Percentiles rank a stretch among this genome's conserved stretches.
Conservation (phyloP, 371 early-diverging fungal species). For the Batkoa obscura region DNA sequence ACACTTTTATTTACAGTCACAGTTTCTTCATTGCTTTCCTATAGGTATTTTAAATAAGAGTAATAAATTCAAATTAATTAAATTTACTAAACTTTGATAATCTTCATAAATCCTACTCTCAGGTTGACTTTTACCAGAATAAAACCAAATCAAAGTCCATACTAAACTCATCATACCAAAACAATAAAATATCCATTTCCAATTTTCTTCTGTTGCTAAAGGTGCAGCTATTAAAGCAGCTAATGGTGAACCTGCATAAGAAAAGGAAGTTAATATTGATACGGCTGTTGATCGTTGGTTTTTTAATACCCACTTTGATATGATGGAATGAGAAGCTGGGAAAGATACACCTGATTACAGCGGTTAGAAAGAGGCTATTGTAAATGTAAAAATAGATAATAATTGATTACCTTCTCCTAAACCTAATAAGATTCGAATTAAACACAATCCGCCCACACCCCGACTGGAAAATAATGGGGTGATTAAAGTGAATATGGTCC, state of each 20-base stretch:
- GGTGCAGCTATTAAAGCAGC: background rate
- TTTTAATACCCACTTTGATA: background rate
- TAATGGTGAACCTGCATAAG: background rate
- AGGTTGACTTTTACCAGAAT: background rate
- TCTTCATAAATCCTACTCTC: background rate
- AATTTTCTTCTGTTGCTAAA: background rate
- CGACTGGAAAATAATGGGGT: background rate
- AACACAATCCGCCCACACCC: too few species aligned
- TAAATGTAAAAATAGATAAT: background rate
- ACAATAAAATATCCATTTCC: background rate
- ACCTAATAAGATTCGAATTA: background rate
- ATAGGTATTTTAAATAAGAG: background rate
- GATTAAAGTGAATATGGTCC: background rate
- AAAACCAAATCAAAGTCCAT: background rate
- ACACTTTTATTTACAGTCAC: background rate
- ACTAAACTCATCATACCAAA: background rate
- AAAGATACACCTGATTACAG: background rate
- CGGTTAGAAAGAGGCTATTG: background rate
- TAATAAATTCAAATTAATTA: background rate
- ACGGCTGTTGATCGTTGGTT: background rate
- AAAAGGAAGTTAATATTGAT: background rate
- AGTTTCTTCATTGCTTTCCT: background rate
- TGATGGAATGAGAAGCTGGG: background rate
- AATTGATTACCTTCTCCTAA: background rate
- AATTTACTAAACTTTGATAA: background rate